Evolutionary conservation across 2,329 filamentous ascomycete species (phyloP).

Genomic region (Apiospora sp.): DNA sequence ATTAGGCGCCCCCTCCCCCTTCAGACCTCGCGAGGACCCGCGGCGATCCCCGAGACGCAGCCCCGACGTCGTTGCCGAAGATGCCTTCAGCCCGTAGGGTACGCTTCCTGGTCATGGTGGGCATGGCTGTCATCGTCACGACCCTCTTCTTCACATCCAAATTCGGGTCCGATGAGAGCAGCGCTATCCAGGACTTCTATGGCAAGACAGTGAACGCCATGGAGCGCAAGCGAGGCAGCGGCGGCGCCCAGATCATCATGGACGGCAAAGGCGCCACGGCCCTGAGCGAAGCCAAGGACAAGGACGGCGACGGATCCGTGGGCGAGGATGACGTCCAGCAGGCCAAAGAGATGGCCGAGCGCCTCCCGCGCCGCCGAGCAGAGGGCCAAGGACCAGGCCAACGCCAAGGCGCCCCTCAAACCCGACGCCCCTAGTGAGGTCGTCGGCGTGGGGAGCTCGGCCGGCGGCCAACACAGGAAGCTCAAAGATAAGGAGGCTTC

Average conservation of each 20-base stretch:
- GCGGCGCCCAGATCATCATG: constrained; percentile 48
- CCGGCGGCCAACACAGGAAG: constrained; percentile 57
- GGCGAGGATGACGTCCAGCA: constrained; percentile 64
- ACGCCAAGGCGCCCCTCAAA: constrained; percentile 69
- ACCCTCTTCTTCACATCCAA: constrained; percentile 77
- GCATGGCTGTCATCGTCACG: constrained; percentile 70
- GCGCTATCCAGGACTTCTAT: constrained; percentile 63
- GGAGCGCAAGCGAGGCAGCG: constrained; percentile 42
- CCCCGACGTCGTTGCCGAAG: constrained; percentile 20
- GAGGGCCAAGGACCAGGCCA: constrained; percentile 72
- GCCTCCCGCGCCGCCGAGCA: constrained; percentile 73
- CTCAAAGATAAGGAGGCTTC: constrained; percentile 50
- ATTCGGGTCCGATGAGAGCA: constrained; percentile 54
- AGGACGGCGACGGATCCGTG: constrained; percentile 62
- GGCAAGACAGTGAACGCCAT: constrained; percentile 66
- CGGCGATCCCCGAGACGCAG: background rate
- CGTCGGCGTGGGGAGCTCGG: constrained; percentile 66
- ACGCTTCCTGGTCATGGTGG: constrained; percentile 70
- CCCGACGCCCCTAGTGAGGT: constrained; percentile 66
- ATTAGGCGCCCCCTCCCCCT: background rate
- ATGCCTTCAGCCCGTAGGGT: constrained; percentile 78
- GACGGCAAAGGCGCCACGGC: constrained; percentile 47
- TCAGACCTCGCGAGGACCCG: background rate
- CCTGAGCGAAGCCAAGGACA: constrained; percentile 53
- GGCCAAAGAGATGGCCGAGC: constrained; percentile 63